Evolutionary conservation across 805 yeast genomes (phyloP).

Genomic region (Yamadazyma paraphyllophila): DNA sequence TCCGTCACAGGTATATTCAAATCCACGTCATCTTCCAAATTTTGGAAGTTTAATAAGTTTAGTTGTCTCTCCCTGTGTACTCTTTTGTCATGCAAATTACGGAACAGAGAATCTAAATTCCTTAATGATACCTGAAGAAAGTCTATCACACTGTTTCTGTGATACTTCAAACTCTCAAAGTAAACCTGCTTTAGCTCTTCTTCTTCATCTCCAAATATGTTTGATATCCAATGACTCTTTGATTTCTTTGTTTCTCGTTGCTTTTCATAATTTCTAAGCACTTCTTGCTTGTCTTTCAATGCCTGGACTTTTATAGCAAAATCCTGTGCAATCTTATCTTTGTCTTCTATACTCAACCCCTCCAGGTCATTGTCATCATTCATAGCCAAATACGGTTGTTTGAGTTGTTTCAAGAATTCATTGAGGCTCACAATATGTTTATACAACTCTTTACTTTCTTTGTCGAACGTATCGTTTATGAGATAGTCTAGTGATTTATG

Average conservation of each 20-base stretch:
- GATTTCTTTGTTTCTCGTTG: slow-evolving; percentile 33
- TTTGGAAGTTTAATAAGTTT: slow-evolving; percentile 39
- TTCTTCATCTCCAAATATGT: slow-evolving; percentile 28
- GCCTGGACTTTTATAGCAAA: slow-evolving; percentile 51
- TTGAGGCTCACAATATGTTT: slow-evolving; percentile 28
- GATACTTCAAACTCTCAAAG: slow-evolving; percentile 37
- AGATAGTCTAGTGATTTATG: slow-evolving; percentile 9
- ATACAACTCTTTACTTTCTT: slow-evolving; percentile 40
- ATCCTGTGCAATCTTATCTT: slow-evolving; percentile 56
- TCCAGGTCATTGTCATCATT: slow-evolving; percentile 17
- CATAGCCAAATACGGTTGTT: slow-evolving; percentile 25
- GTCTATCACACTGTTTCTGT: slow-evolving; percentile 49
- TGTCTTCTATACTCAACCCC: slow-evolving; percentile 44
- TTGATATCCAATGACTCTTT: slow-evolving; percentile 17
- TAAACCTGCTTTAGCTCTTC: slow-evolving; percentile 33
- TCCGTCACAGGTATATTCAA: slow-evolving; percentile 6
- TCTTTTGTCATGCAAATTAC: slow-evolving; percentile 50
- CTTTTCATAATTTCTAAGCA: slow-evolving; percentile 51
- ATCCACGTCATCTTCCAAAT: slow-evolving; percentile 35
- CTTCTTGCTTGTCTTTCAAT: slow-evolving; percentile 49
- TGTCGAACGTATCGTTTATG: slow-evolving; percentile 38
- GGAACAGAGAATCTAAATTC: slow-evolving; percentile 42
- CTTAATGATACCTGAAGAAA: slow-evolving; percentile 47
- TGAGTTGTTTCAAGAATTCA: slow-evolving; percentile 26
- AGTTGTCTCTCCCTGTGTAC: slow-evolving; percentile 37